Conservation (phyloP, 176 grass and related monocot species). For the Musa acuminata region DNA sequence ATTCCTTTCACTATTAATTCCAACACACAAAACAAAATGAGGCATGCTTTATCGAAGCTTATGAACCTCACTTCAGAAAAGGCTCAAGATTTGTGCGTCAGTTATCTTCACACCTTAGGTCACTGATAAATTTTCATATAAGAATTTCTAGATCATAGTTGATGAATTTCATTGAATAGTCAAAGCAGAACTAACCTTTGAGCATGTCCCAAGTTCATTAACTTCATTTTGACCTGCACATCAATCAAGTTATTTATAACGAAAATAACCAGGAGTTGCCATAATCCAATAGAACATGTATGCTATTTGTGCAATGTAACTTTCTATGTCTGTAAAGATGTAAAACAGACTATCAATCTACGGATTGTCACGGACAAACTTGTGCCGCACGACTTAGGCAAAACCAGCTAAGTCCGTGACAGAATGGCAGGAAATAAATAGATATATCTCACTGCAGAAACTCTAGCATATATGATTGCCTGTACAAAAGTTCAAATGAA, state of each 20-base stretch:
- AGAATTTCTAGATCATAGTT: constrained; percentile 11
- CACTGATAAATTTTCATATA: background rate
- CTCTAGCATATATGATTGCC: background rate
- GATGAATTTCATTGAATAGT: background rate
- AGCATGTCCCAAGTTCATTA: constrained; percentile 63
- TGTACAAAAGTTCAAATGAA: background rate
- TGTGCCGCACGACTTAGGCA: too few relatives aligned
- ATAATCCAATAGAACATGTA: constrained; percentile 2
- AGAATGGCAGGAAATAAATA: background rate
- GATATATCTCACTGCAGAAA: background rate
- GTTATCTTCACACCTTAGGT: too few relatives aligned
- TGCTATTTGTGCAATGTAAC: background rate
- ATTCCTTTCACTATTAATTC: too few relatives aligned
- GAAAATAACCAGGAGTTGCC: background rate
- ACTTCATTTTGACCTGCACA: constrained; percentile 86
- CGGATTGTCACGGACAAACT: too few relatives aligned
- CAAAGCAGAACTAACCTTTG: constrained; percentile 39
- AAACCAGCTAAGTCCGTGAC: too few relatives aligned
- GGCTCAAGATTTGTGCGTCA: too few relatives aligned
- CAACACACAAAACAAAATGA: too few relatives aligned
- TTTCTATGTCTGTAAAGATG: too few relatives aligned
- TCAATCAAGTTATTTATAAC: constrained; percentile 12
- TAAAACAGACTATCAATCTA: too few relatives aligned
- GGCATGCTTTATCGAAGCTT: too few relatives aligned
- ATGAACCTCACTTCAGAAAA: too few relatives aligned